Evolutionary conservation across 2,329 filamentous ascomycete species (phyloP), one percentile per base, ranked within the genome.

Genomic region (Neocatenulostroma microsporum): DNA sequence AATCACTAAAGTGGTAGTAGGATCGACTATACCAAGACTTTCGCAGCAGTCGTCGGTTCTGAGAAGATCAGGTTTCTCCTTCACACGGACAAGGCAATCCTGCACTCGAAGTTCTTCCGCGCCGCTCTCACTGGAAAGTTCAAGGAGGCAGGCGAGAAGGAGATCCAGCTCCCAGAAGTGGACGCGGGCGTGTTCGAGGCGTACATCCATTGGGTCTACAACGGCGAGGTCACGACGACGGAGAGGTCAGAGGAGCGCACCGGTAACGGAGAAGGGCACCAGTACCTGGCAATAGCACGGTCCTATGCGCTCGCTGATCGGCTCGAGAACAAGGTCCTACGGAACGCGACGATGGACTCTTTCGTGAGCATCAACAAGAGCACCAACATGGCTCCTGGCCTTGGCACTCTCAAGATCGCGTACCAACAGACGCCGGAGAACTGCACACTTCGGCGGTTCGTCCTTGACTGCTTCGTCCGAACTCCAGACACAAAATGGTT

Each of bases 171-270:
- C 0, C 30, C 42, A 4, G 40, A 46, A 5, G 23, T 41, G 13
- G 21, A 38, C 12, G 11, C 26, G 2, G 29, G 37, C 1, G 18
- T 15, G 5, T 46, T 48, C 15, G 34, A 31, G 15, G 8, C 36
- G 17, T 49, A 46, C 21, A 12, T 44, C 2, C 39, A 45, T 6
- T 49, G 45, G 44, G 25, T 45, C 1, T 45, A 47, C 36, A 41
- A 34, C 10, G 30, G 34, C 21, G 29, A 28, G 4, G 13, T 47
- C 31, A 20, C 31, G 6, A 15, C 24, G 11, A 9, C 21, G 11
- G 21, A 30, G 6, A 11, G n/a, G n/a, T n/a, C 6, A n/a, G 30
- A 34, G 23, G 15, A n/a, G n/a, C n/a, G n/a, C n/a, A n/a, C n/a
- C n/a, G n/a, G 23, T n/a, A 24, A 33, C 13, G n/a, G n/a, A n/a